Evolutionary conservation across 2,329 filamentous ascomycete genomes (phyloP).

Genomic region (Fusarium dlaminii): DNA sequence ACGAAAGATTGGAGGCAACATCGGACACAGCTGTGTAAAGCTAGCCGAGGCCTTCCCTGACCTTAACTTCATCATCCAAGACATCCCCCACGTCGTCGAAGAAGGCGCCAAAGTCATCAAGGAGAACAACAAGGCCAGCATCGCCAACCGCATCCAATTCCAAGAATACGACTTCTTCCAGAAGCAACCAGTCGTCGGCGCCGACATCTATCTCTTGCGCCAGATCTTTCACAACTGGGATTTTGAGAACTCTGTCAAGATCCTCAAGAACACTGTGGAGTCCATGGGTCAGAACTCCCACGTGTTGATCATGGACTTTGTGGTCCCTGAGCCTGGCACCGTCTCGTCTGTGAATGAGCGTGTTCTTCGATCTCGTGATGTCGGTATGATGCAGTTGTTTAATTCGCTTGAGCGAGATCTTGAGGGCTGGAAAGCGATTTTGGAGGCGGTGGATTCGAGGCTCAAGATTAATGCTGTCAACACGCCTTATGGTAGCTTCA

Average conservation of each 20-base stretch:
- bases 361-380: background rate
- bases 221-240: conserved; percentile 2
- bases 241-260: background rate
- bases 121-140: background rate
- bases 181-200: background rate
- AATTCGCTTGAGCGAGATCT: background rate
- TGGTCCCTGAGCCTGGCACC: background rate
- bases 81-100: background rate
- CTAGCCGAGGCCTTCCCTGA: background rate
- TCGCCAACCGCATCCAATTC: background rate
- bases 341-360: background rate
- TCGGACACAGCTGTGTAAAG: background rate
- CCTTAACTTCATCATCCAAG: background rate
- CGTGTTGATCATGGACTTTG: background rate
- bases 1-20: background rate
- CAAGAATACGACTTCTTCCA: conserved; percentile 1
- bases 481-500: background rate
- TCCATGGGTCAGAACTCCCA: background rate
- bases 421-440: background rate
- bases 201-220: background rate
- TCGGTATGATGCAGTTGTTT: background rate
- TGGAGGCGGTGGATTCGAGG: background rate
- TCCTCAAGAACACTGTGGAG: background rate
- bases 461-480: background rate
- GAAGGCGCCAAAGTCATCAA: background rate